phyloP scores from a whole-genome alignment of 371 early-diverging fungal species.

The Phascolomyces articulosus region DNA sequence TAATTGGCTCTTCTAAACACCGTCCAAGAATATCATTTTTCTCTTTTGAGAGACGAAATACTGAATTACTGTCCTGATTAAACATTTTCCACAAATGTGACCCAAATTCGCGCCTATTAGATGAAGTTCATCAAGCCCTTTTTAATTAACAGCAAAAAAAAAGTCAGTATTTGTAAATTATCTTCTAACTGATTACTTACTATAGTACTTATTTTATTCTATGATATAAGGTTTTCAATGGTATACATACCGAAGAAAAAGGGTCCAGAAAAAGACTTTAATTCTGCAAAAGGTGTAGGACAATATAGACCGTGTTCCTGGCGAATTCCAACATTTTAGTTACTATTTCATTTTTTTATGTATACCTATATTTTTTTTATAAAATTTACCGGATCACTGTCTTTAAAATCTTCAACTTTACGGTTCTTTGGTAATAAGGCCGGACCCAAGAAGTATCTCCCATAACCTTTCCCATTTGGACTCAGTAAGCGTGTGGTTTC shows the following conservation, averaged over 20 bases:
- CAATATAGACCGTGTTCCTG: too few species aligned
- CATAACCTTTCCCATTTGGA: not conserved
- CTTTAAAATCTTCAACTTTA: not conserved
- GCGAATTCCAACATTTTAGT: too few species aligned
- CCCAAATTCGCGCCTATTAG: slow-evolving; percentile 3
- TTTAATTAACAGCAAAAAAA: too few species aligned
- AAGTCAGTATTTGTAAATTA: too few species aligned
- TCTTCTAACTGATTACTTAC: too few species aligned
- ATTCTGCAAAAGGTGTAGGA: slow-evolving; percentile 6
- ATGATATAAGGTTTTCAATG: too few species aligned
- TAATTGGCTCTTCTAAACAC: not conserved
- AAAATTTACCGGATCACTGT: not conserved
- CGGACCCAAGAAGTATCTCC: not conserved
- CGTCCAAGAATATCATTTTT: not conserved
- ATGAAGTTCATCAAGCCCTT: slow-evolving; percentile 7
- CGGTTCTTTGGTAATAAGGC: not conserved
- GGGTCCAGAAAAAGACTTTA: slow-evolving; percentile 7
- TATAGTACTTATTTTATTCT: too few species aligned
- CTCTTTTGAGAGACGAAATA: not conserved
- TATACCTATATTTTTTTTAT: not conserved
- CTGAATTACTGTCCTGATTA: not conserved
- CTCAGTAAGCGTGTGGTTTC: not conserved
- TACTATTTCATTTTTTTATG: too few species aligned
- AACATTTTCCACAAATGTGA: slow-evolving; percentile 4
- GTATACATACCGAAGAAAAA: slow-evolving; percentile 6